Base-by-base conservation (phyloP, 805 yeast species). In the Myxozyma vanderwaltii region DNA sequence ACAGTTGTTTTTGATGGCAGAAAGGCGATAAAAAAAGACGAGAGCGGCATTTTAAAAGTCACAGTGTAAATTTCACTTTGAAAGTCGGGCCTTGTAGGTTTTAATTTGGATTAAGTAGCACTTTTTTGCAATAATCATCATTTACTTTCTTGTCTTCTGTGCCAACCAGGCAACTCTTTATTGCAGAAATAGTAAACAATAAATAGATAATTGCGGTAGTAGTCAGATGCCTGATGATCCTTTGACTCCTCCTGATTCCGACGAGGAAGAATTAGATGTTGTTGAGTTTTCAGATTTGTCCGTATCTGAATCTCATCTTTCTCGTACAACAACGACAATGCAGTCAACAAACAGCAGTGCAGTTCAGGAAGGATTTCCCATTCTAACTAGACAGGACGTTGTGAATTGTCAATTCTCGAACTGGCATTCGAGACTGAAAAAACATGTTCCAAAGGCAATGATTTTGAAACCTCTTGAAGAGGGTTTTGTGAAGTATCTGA, bases 391-490 rank as follows among this genome's bases (percentile, higher is more conserved):
- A 31, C 35, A 38, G 17, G 66, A 60, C 21, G 54, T 67, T 17
- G 23, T 53, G 17, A 64, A 63, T 43, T 67, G 70, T 49, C 40
- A 52, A 24, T 67, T 54, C 48, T 66, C 88, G 0, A 68, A 74
- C 3, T 88, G 95, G 95, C 81, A 85, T 67, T 69, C 76, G 4
- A 67, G 71, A 38, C 86, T 84, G 67, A 74, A 76, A 57, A 69
- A 73, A 4, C 71, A 81, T 55, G 74, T 80, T 0, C 85, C 90
- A 1, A 77, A 77, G 56, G 73, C 85, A 0, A 71, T 74, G 19
- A 75, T 88, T 19, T 70, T 88, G n/a, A 76, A 72, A 48, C 86
- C 88, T 0, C 66, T 86, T 3, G 89, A 91, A 0, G 68, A 73
- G 27, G 76, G 73, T 7, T 88, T 88, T 67, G 72, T 86, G 1